Percentiles rank a stretch among this genome's conserved stretches.
These are phyloP conservation scores for Annona squamosa DNA, from an alignment of 164 flowering plant species.

Conservation along the genomic window DNA sequence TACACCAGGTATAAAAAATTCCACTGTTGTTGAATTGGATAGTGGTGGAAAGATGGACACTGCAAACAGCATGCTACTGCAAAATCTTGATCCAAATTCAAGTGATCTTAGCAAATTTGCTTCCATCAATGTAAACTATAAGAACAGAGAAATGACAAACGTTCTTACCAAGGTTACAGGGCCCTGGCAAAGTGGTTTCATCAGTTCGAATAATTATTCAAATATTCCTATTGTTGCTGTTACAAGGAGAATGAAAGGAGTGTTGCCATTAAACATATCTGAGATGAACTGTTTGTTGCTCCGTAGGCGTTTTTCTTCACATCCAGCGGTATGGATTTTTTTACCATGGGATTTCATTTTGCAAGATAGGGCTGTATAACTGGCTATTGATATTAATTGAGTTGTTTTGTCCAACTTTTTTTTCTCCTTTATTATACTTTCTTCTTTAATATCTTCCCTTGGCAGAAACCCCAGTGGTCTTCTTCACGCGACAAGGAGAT, in stretches of 20 bases:
- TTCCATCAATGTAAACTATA: conserved; percentile 3
- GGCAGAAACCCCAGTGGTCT: conserved; percentile 12
- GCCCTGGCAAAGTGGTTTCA: conserved; percentile 1
- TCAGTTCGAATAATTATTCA: conserved; percentile 4
- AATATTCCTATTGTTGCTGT: background rate
- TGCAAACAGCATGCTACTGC: conserved; percentile 3
- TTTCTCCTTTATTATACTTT: background rate
- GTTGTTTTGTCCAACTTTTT: background rate
- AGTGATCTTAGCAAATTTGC: conserved; percentile 1
- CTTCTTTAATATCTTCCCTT: background rate
- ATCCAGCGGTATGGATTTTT: conserved; percentile 3
- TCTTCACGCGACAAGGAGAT: conserved; percentile 12
- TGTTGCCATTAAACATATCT: conserved; percentile 4
- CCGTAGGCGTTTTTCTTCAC: background rate
- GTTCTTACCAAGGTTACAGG: background rate
- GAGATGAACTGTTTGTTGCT: conserved; percentile 5
- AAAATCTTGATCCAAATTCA: conserved; percentile 6
- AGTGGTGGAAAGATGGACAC: background rate
- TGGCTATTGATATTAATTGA: background rate
- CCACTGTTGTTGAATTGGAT: background rate
- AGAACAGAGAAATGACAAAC: background rate
- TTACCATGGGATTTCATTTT: background rate
- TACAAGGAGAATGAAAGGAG: conserved; percentile 6
- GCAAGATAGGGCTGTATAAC: background rate
- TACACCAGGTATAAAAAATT: background rate